Evolutionary conservation across 192 early-diverging fungal species (phyloP).

Genomic region (Lobosporangium transversale): DNA sequence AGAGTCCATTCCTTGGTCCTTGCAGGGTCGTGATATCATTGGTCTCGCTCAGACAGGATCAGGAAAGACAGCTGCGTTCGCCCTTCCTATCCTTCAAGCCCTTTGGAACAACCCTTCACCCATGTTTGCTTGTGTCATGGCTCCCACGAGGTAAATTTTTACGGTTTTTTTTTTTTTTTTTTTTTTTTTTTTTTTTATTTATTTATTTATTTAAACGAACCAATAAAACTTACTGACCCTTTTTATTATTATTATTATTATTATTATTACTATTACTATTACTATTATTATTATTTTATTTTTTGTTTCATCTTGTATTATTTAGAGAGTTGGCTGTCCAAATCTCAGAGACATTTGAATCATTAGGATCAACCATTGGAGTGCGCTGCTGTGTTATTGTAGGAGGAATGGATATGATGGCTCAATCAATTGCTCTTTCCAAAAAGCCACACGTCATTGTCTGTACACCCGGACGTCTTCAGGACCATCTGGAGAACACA

Average conservation of each 20-base stretch:
- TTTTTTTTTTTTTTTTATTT: not conserved
- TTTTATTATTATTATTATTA: too few species aligned
- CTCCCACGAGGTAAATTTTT: slow-evolving; percentile 81
- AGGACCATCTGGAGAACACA: slow-evolving; percentile 98
- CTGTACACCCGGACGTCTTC: slow-evolving; percentile 94
- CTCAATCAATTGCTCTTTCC: slow-evolving; percentile 91
- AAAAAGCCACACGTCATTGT: slow-evolving; percentile 96
- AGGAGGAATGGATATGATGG: slow-evolving; percentile 98
- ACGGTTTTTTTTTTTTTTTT: not conserved
- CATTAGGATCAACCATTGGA: slow-evolving; percentile 89
- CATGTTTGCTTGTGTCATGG: slow-evolving; percentile 95
- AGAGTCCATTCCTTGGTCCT: slow-evolving; percentile 90
- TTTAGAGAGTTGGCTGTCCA: slow-evolving; percentile 92
- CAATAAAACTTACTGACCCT: too few species aligned
- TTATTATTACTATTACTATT: too few species aligned
- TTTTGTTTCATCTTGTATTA: too few species aligned
- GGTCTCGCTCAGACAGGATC: slow-evolving; percentile 98
- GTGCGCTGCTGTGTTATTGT: slow-evolving; percentile 92
- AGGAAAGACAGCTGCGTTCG: slow-evolving; percentile 90
- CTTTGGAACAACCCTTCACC: slow-evolving; percentile 90
- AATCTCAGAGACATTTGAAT: slow-evolving; percentile 93
- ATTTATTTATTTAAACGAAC: too few species aligned
- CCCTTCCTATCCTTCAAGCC: slow-evolving; percentile 85
- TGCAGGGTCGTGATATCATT: slow-evolving; percentile 94
- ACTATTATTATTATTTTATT: too few species aligned